phyloP scores from a whole-genome alignment of 2,329 filamentous ascomycete genomes.

The Talaromyces verruculosus region DNA sequence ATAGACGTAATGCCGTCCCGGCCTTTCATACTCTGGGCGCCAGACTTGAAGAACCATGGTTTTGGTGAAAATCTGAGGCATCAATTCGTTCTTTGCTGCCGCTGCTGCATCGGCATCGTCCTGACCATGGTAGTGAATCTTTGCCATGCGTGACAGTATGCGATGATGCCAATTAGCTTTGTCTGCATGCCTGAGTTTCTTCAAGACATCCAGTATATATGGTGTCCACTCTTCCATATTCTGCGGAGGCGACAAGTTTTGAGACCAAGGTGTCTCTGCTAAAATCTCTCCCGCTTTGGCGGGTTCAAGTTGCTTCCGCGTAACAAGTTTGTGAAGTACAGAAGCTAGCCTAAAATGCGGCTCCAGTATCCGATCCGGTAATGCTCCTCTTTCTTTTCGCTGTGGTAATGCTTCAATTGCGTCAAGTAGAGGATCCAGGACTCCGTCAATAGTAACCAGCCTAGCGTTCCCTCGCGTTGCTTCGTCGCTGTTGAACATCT shows the following conservation, averaged over 20 bases:
- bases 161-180: conserved; percentile 96
- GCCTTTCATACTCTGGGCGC: conserved; percentile 83
- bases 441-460: conserved; percentile 44
- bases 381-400: conserved; percentile 56
- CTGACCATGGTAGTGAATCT: conserved; percentile 60
- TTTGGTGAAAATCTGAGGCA: conserved; percentile 85
- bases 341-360: conserved; percentile 90
- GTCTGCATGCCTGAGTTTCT: conserved; percentile 66
- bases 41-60: conserved; percentile 93
- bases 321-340: conserved; percentile 72
- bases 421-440: conserved; percentile 58
- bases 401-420: conserved; percentile 63
- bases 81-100: conserved; percentile 74
- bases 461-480: conserved; percentile 38
- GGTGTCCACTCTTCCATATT: conserved; percentile 56
- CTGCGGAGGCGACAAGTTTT: conserved; percentile 51
- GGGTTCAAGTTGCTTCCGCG: conserved; percentile 43
- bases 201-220: conserved; percentile 62
- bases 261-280: conserved; percentile 55
- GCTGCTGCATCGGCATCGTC: conserved; percentile 52
- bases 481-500: conserved; percentile 60
- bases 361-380: conserved; percentile 73
- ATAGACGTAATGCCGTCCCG: conserved; percentile 88
- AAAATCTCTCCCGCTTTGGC: conserved; percentile 53
- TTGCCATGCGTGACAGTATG: conserved; percentile 74